phyloP scores from a whole-genome alignment of 2,329 filamentous ascomycete genomes.

The Cercospora canescens region DNA sequence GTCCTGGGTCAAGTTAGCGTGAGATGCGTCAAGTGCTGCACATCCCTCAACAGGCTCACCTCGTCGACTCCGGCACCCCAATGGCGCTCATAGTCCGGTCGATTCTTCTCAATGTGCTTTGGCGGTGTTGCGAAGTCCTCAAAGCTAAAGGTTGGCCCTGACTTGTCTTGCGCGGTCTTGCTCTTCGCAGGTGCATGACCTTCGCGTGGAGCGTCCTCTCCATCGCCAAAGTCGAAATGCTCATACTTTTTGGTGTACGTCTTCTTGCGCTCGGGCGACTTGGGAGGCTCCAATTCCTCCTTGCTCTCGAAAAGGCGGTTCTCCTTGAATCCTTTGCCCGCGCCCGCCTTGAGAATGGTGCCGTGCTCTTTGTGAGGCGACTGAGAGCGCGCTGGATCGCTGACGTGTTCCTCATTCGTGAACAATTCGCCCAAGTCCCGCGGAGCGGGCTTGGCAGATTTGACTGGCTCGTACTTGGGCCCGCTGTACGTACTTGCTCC shows the following conservation, averaged over 20 bases:
- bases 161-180: constrained; percentile 36
- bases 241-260: constrained; percentile 77
- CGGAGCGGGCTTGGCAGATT: constrained; percentile 69
- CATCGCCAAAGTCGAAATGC: constrained; percentile 81
- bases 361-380: constrained; percentile 38
- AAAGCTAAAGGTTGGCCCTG: constrained; percentile 78
- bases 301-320: constrained; percentile 60
- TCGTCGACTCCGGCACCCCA: constrained; percentile 75
- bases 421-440: constrained; percentile 72
- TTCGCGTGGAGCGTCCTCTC: constrained; percentile 44
- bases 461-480: constrained; percentile 59
- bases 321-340: constrained; percentile 52
- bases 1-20: constrained; percentile 43
- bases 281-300: constrained; percentile 42
- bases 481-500: constrained; percentile 49
- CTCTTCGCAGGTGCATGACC: constrained; percentile 30
- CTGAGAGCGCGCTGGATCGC: constrained; percentile 29
- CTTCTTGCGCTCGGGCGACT: constrained; percentile 50
- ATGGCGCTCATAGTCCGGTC: constrained; percentile 71
- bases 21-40: constrained; percentile 14
- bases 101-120: constrained; percentile 66
- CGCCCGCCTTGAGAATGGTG: constrained; percentile 49
- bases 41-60: constrained; percentile 34
- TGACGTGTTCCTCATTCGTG: constrained; percentile 47
- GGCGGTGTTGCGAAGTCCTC: constrained; percentile 82